Conservation (phyloP, 1,284 basidiomycete species). For the Ganoderma lucidum region DNA sequence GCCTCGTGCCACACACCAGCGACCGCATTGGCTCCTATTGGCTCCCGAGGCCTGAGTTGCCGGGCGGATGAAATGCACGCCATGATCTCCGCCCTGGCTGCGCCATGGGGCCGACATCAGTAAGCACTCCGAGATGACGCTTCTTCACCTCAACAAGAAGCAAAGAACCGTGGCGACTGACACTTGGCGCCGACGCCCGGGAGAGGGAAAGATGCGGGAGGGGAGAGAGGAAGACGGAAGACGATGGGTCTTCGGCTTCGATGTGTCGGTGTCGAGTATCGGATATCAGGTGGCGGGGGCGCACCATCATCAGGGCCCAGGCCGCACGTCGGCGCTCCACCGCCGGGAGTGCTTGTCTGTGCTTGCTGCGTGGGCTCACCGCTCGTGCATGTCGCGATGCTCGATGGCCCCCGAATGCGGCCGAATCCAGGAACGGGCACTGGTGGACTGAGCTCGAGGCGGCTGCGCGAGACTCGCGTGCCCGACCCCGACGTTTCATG, state of each 20-base stretch:
- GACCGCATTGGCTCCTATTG: background rate
- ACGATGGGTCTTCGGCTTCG: background rate
- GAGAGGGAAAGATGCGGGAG: background rate
- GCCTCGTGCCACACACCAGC: background rate
- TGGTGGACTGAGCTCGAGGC: constrained; percentile 2
- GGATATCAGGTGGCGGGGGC: background rate
- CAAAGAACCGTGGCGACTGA: background rate
- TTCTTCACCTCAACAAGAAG: background rate
- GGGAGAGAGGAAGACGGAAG: background rate
- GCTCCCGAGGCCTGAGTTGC: background rate
- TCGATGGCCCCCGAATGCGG: background rate
- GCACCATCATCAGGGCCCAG: background rate
- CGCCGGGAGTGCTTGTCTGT: background rate
- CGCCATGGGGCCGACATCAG: background rate
- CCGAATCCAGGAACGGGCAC: background rate
- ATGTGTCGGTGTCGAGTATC: background rate
- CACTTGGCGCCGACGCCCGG: background rate
- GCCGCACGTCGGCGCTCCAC: background rate
- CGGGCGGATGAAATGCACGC: background rate
- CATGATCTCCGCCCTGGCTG: background rate
- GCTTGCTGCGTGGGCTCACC: background rate
- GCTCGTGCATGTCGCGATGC: background rate
- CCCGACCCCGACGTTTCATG: background rate
- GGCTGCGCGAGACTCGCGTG: background rate
- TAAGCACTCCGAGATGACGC: background rate